Base-by-base conservation (phyloP, 495 filamentous ascomycete genomes). In the Aspergillus saccharolyticus region DNA sequence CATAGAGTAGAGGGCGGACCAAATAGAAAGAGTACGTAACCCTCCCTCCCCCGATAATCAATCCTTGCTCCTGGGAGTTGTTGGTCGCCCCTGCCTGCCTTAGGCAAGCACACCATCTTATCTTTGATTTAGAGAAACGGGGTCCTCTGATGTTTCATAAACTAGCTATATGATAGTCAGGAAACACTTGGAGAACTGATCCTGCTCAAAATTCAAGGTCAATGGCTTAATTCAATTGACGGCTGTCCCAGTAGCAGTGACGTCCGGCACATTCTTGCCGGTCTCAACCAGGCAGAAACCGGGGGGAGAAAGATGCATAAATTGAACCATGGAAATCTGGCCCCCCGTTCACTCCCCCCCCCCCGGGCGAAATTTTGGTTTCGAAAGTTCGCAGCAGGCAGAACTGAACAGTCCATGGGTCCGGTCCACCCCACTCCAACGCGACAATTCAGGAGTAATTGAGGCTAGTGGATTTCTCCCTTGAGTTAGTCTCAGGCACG, bases 391-490 rank as follows among this genome's bases (percentile, higher is more conserved):
- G 44, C 44, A 47, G 19, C 44, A 50, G 47, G 47, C 47, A 50
- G 47, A 39, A 12, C 12, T 12, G 14, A 12, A 5, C 47, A 24
- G 47, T 15, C 21, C 47, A 56, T 56, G 54, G 54, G 42, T 56
- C 54, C 20, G 54, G 44, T 47, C 54, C 54, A 51, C 54, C 54
- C 54, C 54, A 56, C 54, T 22, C 17, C 49, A 44, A 51, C 54
- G 49, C 54, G 54, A 48, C 54, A 48, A 49, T 56, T 52, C 54
- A 56, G 54, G 54, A 56, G 54, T 28, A 51, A 51, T 33, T 30
- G 18, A 49, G 25, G 20, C 46, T 49, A 55, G 44, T 49, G 39
- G 17, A 21, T 48, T 54, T 22, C 20, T 54, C 42, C 25, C n/a
- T 44, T 28, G 20, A 30, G 42, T 45, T 46, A 55, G 20, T 21